These are phyloP conservation scores for Coccomyxa sp. DNA, from an alignment of 139 green algal genomes.

Conservation along the genomic window DNA sequence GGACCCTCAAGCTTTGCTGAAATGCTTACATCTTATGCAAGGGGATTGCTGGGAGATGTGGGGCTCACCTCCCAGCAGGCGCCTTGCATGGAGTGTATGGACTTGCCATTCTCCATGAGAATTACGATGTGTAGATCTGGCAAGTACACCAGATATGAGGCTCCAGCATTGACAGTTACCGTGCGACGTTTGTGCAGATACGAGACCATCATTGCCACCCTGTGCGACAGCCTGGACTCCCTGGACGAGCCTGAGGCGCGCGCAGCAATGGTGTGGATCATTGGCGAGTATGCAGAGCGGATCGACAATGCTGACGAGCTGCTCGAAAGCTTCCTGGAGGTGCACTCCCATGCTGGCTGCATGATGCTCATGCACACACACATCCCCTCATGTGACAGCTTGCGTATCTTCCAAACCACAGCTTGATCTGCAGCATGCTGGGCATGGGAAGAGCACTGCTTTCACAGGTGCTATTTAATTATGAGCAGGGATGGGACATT, in stretches of 20 bases:
- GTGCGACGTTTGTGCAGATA: slow-evolving; percentile 64
- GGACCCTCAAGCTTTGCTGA: too few species aligned
- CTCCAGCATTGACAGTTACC: not conserved
- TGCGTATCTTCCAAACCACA: too few species aligned
- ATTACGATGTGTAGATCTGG: too few species aligned
- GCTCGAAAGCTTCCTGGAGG: slow-evolving; percentile 93
- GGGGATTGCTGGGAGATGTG: too few species aligned
- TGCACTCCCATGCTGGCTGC: not conserved
- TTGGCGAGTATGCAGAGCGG: slow-evolving; percentile 98
- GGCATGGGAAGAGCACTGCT: too few species aligned
- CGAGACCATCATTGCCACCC: slow-evolving; percentile 89
- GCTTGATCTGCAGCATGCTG: too few species aligned
- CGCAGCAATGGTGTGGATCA: slow-evolving; percentile 94
- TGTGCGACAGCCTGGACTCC: slow-evolving; percentile 94
- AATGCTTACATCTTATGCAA: too few species aligned
- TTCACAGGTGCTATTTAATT: too few species aligned
- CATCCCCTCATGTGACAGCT: not conserved
- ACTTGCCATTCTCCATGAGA: not conserved
- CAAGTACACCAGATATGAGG: too few species aligned
- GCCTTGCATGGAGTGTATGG: not conserved
- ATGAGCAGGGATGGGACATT: too few species aligned
- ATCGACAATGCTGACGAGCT: slow-evolving; percentile 99
- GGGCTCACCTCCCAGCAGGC: too few species aligned
- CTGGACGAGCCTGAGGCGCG: slow-evolving; percentile 98
- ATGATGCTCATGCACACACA: not conserved